Base-by-base conservation (phyloP, 257 asterid species). In the Jacaranda copaia region DNA sequence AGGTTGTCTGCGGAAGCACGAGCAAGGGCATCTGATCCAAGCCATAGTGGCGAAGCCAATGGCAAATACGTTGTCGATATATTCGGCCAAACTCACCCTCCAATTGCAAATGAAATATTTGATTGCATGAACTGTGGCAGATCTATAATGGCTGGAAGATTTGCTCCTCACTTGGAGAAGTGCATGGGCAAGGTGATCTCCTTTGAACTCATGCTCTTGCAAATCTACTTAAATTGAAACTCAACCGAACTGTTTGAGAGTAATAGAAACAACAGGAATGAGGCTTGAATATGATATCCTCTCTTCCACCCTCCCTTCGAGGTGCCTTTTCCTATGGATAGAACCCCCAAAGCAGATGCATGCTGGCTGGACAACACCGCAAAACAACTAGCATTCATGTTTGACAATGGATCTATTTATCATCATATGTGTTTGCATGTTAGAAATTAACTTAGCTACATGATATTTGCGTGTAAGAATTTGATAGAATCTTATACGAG, bases 161-260 rank as follows among this genome's bases (percentile, higher is more conserved):
- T 96, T 72, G 99, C 99, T 49, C 97, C 98, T 71, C 99, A 96
- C 87, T 77, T 96, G 87, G 99, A 93, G 92, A 93, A 93, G 84
- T 93, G 99, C 90, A 93, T 96, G 98, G 99, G 99, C 79, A 96
- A 96, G 99, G 99, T 96, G 84, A 82, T 46, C 32, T 10, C 14
- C 45, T 49, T 77, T 77, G 8, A 65, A 4, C 51, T 0, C 65
- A 36, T 74, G 6, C 1, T 35, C 51, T 6, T 6, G 18, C 14
- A 3, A 10, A 32, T 46, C 5, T 63, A 57, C 53, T 38, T 58
- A 56, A 43, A 48, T 59, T 3, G 18, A 35, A 16, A 49, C 25
- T 64, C 10, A 48, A 63, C 43, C 1, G 10, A 63, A 51, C 58
- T 45, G 68, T n/a, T 6, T 57, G 55, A n/a, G n/a, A n/a, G n/a